phyloP scores from a whole-genome alignment of 108 stramenopile species.

The Aurantiochytrium sp. region DNA sequence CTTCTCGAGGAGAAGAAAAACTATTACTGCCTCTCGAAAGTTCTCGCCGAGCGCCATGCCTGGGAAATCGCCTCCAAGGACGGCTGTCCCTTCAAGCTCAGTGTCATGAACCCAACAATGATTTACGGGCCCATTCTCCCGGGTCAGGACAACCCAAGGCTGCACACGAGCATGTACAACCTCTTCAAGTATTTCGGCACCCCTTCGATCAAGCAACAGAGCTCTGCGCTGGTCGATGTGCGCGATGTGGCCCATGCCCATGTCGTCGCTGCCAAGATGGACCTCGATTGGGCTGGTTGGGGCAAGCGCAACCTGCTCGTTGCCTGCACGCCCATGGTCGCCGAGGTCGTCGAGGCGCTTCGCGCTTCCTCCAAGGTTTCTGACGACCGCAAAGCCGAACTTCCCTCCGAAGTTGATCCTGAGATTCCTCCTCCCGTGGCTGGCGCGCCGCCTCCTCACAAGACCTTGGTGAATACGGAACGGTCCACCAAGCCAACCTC shows the following conservation, averaged over 20 bases:
- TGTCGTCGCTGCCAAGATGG: background rate
- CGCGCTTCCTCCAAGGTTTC: background rate
- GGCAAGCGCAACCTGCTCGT: background rate
- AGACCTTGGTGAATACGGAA: background rate
- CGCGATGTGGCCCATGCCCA: constrained; percentile 3
- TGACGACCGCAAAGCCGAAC: background rate
- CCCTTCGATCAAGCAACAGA: background rate
- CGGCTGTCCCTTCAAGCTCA: background rate
- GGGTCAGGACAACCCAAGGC: background rate
- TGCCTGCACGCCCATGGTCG: background rate
- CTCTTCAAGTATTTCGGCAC: background rate
- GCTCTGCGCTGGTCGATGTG: background rate
- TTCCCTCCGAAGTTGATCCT: background rate
- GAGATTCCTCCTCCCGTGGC: background rate
- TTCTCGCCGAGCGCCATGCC: background rate
- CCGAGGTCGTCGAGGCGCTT: background rate
- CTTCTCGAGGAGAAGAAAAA: background rate
- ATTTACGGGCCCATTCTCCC: background rate
- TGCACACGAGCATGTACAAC: background rate
- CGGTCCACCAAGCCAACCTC: background rate
- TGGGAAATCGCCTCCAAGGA: background rate
- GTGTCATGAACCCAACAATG: background rate
- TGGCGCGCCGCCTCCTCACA: background rate
- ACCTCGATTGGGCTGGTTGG: background rate
- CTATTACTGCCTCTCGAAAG: background rate